These are phyloP conservation scores for Sequoia sempervirens DNA, from an alignment of 75 land plant species.

Conservation along the genomic window DNA sequence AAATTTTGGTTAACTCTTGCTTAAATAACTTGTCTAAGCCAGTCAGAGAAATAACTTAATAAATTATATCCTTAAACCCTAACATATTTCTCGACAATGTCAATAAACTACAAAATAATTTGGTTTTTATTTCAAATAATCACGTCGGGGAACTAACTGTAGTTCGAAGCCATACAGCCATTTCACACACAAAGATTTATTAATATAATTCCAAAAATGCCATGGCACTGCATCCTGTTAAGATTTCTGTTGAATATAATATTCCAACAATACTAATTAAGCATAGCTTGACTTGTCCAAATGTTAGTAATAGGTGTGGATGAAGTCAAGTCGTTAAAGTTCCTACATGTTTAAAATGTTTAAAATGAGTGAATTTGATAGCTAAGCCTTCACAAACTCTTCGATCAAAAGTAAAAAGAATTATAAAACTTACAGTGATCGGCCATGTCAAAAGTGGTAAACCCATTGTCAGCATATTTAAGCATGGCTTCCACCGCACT, in stretches of 20 bases:
- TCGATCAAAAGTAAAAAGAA: background rate
- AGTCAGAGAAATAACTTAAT: too few species aligned
- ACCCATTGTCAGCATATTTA: constrained; percentile 64
- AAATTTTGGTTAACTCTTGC: too few species aligned
- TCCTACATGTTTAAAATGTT: too few species aligned
- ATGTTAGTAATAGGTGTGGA: too few species aligned
- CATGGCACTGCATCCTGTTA: background rate
- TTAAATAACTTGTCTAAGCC: too few species aligned
- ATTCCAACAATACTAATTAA: background rate
- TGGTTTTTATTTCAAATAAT: background rate
- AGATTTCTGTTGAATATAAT: background rate
- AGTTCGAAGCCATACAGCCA: background rate
- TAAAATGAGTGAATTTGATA: too few species aligned
- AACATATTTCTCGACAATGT: background rate
- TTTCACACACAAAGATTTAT: background rate
- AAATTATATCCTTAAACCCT: background rate
- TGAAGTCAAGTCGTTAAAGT: too few species aligned
- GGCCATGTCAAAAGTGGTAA: constrained; percentile 83
- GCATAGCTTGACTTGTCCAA: background rate
- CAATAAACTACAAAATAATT: background rate
- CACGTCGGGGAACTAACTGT: background rate
- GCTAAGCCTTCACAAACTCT: too few species aligned
- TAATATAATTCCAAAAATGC: background rate
- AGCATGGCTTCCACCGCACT: constrained; percentile 80
- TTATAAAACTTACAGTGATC: constrained; percentile 60